A percentile compares a stretch with the other conserved stretches of the same genome.
phyloP scores from a whole-genome alignment of 768 basidiomycete species.

The Amanita pallidorosea region DNA sequence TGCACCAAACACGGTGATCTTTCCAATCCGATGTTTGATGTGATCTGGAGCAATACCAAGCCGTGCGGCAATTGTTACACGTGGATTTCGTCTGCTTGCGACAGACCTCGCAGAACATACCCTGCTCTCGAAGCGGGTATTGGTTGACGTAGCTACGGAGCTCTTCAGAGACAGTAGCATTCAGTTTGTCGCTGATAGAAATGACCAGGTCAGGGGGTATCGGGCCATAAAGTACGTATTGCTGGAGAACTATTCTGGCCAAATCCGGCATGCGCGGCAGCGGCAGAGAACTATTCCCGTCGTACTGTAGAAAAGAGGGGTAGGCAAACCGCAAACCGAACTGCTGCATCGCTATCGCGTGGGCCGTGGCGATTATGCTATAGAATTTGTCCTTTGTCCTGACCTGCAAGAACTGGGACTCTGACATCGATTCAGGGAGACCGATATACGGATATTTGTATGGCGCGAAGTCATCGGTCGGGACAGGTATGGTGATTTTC shows the following conservation, averaged over 20 bases:
- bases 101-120: conserved; percentile 6
- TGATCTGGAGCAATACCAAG: conserved; percentile 5
- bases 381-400: background rate
- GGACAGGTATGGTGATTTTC: conserved; percentile 5
- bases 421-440: background rate
- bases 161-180: conserved; percentile 1
- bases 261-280: conserved; percentile 1
- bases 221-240: conserved; percentile 3
- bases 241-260: conserved; percentile 4
- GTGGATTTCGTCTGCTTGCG: background rate
- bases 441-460: background rate
- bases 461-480: background rate
- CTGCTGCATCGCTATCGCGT: conserved; percentile 4
- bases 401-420: background rate
- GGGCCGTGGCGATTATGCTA: conserved; percentile 3
- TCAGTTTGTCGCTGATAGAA: background rate
- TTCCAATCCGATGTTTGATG: conserved; percentile 5
- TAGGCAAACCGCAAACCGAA: conserved; percentile 4
- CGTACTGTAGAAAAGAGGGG: conserved; percentile 3
- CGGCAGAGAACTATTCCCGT: background rate
- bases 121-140: conserved; percentile 5
- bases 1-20: conserved; percentile 4
- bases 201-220: background rate
- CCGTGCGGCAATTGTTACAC: conserved; percentile 4
- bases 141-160: conserved; percentile 1